phyloP scores from a whole-genome alignment of 2,329 filamentous ascomycete genomes.

The Graphilbum ipis-grandicollis region DNA sequence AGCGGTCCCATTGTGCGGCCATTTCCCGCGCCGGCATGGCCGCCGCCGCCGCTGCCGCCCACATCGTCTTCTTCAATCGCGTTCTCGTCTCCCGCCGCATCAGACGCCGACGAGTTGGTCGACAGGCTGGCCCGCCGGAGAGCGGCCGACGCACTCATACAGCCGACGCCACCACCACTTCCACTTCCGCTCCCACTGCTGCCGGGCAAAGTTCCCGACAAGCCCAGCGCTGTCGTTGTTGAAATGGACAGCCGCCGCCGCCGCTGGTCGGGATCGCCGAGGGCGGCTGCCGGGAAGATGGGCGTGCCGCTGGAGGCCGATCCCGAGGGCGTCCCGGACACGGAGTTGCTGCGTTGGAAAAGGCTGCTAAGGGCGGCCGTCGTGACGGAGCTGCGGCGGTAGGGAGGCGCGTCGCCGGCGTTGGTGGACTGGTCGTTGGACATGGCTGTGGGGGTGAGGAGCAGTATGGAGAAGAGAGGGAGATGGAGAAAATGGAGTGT shows the following conservation, averaged over 20 bases:
- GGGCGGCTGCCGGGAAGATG: slow-evolving; percentile 28
- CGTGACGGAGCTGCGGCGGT: slow-evolving; percentile 38
- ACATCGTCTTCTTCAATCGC: slow-evolving; percentile 54
- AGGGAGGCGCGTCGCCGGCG: slow-evolving; percentile 15
- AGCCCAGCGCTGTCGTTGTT: slow-evolving; percentile 36
- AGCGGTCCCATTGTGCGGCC: slow-evolving; percentile 25
- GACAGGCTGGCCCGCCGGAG: slow-evolving; percentile 51
- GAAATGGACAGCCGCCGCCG: slow-evolving; percentile 54
- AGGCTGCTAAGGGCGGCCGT: slow-evolving; percentile 39
- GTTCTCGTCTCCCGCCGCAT: slow-evolving; percentile 49
- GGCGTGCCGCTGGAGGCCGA: slow-evolving; percentile 22
- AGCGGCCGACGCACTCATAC: too few relatives aligned
- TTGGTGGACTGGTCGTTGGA: slow-evolving; percentile 12
- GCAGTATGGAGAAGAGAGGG: background rate
- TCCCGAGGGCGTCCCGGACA: slow-evolving; percentile 12
- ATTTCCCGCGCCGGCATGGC: slow-evolving; percentile 2
- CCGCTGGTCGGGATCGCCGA: slow-evolving; percentile 42
- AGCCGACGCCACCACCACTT: background rate
- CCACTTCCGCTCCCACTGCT: slow-evolving; percentile 39
- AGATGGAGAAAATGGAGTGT: too few relatives aligned
- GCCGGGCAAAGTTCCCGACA: slow-evolving; percentile 55
- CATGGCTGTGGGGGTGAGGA: slow-evolving; percentile 1
- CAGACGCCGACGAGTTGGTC: slow-evolving; percentile 30
- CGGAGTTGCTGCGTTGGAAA: slow-evolving; percentile 39
- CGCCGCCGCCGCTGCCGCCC: slow-evolving; percentile 13